These are phyloP conservation scores for Chromosphaera perkinsii DNA, from an alignment of 208 protist species.

Conservation along the genomic window DNA sequence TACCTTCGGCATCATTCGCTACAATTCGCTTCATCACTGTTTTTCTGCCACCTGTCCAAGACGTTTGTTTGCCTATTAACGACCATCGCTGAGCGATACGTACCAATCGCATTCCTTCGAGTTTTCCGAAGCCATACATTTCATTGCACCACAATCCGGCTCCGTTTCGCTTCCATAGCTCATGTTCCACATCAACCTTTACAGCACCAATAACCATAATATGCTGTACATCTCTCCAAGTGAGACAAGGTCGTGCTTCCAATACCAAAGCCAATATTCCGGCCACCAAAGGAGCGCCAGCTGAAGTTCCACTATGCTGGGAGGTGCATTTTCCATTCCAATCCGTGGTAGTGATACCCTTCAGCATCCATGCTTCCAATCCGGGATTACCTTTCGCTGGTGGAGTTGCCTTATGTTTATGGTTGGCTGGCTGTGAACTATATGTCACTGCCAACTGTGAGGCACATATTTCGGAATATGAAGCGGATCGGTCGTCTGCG, in stretches of 20 bases:
- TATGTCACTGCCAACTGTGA: constrained; percentile 25
- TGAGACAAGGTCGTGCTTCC: constrained; percentile 23
- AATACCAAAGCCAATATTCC: constrained; percentile 28
- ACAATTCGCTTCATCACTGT: too few species aligned
- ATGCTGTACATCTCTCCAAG: constrained; percentile 38
- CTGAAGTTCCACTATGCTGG: constrained; percentile 30
- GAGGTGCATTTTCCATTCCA: constrained; percentile 7
- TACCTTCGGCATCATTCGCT: too few species aligned
- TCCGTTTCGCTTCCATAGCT: constrained; percentile 17
- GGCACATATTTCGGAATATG: constrained; percentile 27
- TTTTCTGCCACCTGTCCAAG: too few species aligned
- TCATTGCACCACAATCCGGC: constrained; percentile 11
- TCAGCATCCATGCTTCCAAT: not conserved
- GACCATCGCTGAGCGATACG: too few species aligned
- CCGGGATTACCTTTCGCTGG: too few species aligned
- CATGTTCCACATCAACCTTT: not conserved
- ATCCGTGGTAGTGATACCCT: constrained; percentile 25
- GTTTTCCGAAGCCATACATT: constrained; percentile 29
- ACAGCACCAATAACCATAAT: constrained; percentile 9
- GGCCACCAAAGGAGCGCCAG: constrained; percentile 23
- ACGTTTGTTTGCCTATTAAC: too few species aligned
- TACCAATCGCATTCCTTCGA: too few species aligned
- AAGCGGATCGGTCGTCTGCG: not conserved
- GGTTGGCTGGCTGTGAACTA: not conserved
- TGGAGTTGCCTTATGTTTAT: not conserved